Evolutionary conservation across 1,284 basidiomycete species (phyloP), one percentile per base, ranked within the genome.

Genomic region (Puccinia triticina): DNA sequence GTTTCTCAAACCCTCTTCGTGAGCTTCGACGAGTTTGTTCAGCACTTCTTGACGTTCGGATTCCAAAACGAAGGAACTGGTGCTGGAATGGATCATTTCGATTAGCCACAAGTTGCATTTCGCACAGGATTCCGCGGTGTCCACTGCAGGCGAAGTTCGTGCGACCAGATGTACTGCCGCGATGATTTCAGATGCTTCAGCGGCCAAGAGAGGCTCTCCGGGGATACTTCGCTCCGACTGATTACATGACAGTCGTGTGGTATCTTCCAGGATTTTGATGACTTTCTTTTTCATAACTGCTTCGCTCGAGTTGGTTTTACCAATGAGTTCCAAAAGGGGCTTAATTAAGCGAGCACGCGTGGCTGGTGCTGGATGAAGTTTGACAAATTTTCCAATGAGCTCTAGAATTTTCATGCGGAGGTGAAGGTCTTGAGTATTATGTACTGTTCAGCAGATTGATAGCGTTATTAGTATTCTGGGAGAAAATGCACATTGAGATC

Each of bases 401-500:
- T 81, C 78, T 11, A 73, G 50, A 43, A 81, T 48, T 66, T 81
- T 81, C 32, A 81, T 50, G 8, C 71, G 78, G 14, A 81, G 57
- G 46, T 81, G 78, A 61, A 74, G 57, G 40, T 50, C 78, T 79
- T 81, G 78, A 40, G 71, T 73, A 46, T 66, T 81, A 43, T 72
- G 55, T 12, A 61, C 67, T 74, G 23, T 64, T 7, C 34, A 61
- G 53, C 21, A 40, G 12, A 67, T 50, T 32, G 7, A 37, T 21
- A 61, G 32, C 23, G n/a, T n/a, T n/a, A 16, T 61, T 40, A 59
- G n/a, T 5, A 3, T 50, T n/a, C n/a, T 57, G 59, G 53, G 16
- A 8, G 14, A 23, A n/a, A 40, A 26, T 37, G 26, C 21, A 32
- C 14, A 48, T 40, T 46, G 3, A 7, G 16, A 46, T 67, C 18